These are phyloP conservation scores for Pseudopyricularia cyperi DNA, from an alignment of 2,329 filamentous ascomycete species.

Conservation along the genomic window DNA sequence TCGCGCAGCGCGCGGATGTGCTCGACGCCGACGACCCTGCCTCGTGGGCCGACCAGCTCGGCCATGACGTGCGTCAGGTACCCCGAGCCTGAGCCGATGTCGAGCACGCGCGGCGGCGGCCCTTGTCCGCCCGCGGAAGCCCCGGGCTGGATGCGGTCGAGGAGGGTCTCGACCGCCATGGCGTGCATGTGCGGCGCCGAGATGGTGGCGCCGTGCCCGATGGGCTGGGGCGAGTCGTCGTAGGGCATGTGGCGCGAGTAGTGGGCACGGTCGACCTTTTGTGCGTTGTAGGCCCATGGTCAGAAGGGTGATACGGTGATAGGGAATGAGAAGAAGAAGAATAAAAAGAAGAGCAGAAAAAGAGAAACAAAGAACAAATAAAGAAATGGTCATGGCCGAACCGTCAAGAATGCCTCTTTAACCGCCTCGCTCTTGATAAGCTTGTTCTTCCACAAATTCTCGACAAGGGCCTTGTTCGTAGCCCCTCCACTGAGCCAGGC, in stretches of 20 bases:
- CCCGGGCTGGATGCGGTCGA: constrained; percentile 30
- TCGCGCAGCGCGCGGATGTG: constrained; percentile 55
- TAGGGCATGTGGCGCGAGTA: constrained; percentile 66
- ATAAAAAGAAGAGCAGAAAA: background rate
- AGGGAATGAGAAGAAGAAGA: background rate
- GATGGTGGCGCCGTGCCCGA: constrained; percentile 43
- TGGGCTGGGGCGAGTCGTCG: constrained; percentile 39
- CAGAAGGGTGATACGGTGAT: background rate
- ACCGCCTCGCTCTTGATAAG: constrained; percentile 63
- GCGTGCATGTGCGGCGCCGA: constrained; percentile 51
- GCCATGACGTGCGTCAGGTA: constrained; percentile 85
- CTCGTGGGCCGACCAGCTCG: constrained; percentile 49
- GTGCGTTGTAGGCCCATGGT: no score
- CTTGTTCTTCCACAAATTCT: constrained; percentile 59
- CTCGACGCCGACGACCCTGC: constrained; percentile 56
- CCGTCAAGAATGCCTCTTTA: constrained; percentile 66
- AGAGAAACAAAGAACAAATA: no score
- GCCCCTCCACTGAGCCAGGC: constrained; percentile 77
- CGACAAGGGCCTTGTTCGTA: constrained; percentile 62
- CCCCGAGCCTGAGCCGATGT: constrained; percentile 63
- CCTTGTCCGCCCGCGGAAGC: constrained; percentile 6
- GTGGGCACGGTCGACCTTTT: constrained; percentile 68
- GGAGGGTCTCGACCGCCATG: constrained; percentile 34
- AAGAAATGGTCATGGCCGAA: constrained; percentile 17
- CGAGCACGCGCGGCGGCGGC: constrained; percentile 43